These are phyloP conservation scores for Mucor sp. DNA, from an alignment of 371 early-diverging fungal species.

Conservation along the genomic window DNA sequence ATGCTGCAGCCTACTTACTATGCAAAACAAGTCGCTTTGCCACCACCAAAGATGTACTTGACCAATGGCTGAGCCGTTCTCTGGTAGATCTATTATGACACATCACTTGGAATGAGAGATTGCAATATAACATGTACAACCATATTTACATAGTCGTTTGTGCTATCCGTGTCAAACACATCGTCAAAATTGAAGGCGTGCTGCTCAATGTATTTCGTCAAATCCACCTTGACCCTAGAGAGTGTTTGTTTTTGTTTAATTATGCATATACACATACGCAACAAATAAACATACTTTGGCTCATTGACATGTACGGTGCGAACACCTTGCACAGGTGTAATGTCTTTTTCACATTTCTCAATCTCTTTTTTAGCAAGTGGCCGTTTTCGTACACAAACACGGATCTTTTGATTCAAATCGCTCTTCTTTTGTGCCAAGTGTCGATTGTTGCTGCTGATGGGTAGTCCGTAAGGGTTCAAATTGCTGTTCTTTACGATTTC, in stretches of 20 bases:
- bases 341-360: slow-evolving; percentile 75
- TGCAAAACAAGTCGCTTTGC: slow-evolving; percentile 97
- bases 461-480: slow-evolving; percentile 8
- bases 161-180: slow-evolving; percentile 80
- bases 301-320: slow-evolving; percentile 80
- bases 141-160: slow-evolving; percentile 71
- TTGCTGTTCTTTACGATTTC: slow-evolving; percentile 6
- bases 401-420: slow-evolving; percentile 74
- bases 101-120: neutral
- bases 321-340: slow-evolving; percentile 64
- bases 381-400: slow-evolving; percentile 93
- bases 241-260: neutral
- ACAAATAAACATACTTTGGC: slow-evolving; percentile 67
- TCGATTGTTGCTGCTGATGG: slow-evolving; percentile 3
- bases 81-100: slow-evolving; percentile 66
- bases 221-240: slow-evolving; percentile 82
- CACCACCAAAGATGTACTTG: slow-evolving; percentile 88
- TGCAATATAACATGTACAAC: neutral
- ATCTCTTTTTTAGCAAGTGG: slow-evolving; percentile 85
- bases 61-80: slow-evolving; percentile 90
- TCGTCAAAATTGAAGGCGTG: slow-evolving; percentile 95
- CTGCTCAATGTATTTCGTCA: slow-evolving; percentile 92
- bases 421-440: slow-evolving; percentile 11
- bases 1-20: slow-evolving; percentile 58
- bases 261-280: neutral